A percentile compares a stretch with the other conserved stretches of the same genome.
Evolutionary conservation across 768 basidiomycete species (phyloP).

Genomic region (Pisolithus tinctorius): DNA sequence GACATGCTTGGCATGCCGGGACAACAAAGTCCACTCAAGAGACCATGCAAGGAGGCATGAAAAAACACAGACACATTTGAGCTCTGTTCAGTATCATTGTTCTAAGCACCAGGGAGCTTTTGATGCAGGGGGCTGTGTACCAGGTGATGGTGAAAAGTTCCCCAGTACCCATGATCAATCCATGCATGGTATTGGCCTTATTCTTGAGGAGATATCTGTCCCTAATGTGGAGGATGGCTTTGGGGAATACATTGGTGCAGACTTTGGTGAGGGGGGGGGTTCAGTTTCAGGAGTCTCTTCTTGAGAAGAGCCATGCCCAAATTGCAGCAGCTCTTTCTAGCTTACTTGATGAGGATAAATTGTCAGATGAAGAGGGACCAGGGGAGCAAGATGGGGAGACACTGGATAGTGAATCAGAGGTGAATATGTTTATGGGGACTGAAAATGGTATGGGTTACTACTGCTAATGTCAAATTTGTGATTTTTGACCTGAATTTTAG

Average conservation of each 20-base stretch:
- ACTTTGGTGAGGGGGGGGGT: neutral
- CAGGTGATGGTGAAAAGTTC: neutral
- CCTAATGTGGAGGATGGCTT: neutral
- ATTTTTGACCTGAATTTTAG: neutral
- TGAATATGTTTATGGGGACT: neutral
- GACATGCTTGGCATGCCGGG: neutral
- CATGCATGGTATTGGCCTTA: neutral
- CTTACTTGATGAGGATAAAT: neutral
- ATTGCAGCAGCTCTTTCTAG: neutral
- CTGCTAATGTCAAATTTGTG: neutral
- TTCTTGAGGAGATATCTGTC: neutral
- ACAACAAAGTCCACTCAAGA: conserved; percentile 1
- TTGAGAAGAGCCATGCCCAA: too few species aligned
- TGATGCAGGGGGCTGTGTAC: neutral
- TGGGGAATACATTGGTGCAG: neutral
- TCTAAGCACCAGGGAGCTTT: neutral
- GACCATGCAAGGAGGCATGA: neutral
- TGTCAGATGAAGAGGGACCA: conserved; percentile 1
- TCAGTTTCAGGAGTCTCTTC: neutral
- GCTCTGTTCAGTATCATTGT: neutral
- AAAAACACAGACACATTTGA: neutral
- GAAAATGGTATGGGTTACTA: neutral
- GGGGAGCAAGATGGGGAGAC: neutral
- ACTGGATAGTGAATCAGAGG: neutral
- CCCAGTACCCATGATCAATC: neutral